Conservation (phyloP, 2,329 filamentous ascomycete species). For the Diplodia intermedia region DNA sequence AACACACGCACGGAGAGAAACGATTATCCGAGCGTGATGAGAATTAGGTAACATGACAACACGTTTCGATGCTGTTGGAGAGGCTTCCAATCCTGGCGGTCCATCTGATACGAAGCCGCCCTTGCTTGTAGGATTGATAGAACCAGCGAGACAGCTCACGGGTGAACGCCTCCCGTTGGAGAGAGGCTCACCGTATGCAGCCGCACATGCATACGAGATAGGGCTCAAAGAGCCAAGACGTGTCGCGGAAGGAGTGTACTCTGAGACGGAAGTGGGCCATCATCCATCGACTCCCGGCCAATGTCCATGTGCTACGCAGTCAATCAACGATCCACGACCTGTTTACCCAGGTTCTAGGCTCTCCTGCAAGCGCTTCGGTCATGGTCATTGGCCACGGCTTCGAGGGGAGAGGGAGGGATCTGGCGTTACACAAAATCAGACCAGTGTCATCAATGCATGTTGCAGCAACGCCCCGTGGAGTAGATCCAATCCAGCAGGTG, state of each 20-base stretch:
- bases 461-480: neutral
- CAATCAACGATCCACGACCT: neutral
- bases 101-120: neutral
- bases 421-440: neutral
- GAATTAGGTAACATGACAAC: neutral
- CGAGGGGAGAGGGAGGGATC: neutral
- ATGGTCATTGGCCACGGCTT: neutral
- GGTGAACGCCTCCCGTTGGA: neutral
- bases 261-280: neutral
- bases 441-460: neutral
- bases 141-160: neutral
- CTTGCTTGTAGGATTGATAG: neutral
- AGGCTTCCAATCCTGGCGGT: neutral
- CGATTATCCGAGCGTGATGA: neutral
- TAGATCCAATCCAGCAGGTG: neutral
- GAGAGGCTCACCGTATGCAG: neutral
- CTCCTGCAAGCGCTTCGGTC: neutral
- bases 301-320: neutral
- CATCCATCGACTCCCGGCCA: neutral
- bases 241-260: neutral
- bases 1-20: neutral
- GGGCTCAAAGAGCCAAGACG: neutral
- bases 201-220: neutral
- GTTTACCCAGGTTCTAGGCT: neutral
- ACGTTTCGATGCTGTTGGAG: neutral